Evolutionary conservation across 805 yeast species (phyloP).

Genomic region (Brettanomyces custersianus): DNA sequence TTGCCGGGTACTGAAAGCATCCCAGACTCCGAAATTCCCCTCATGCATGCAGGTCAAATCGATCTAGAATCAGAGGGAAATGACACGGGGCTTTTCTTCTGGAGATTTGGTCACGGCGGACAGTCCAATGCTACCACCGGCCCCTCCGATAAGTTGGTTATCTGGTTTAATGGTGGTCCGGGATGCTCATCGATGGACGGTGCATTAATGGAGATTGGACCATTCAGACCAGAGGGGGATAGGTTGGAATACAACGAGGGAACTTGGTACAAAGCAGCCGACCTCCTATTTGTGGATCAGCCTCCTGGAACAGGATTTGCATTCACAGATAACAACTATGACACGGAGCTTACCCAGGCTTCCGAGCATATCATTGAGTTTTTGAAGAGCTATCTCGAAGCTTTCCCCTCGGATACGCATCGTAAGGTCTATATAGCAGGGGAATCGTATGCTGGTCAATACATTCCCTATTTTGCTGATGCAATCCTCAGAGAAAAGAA

Average conservation of each 20-base stretch:
- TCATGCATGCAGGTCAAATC: constrained; percentile 62
- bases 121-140: neutral
- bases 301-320: constrained; percentile 94
- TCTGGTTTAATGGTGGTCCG: constrained; percentile 98
- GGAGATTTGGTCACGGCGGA: constrained; percentile 46
- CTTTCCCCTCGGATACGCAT: constrained; percentile 62
- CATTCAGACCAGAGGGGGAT: constrained; percentile 48
- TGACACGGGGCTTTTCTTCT: constrained; percentile 61
- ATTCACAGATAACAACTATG: constrained; percentile 35
- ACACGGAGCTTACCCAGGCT: constrained; percentile 46
- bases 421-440: constrained; percentile 79
- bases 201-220: constrained; percentile 87
- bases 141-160: constrained; percentile 38
- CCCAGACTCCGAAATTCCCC: constrained; percentile 26
- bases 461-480: constrained; percentile 79
- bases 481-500: constrained; percentile 43
- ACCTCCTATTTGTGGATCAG: constrained; percentile 83
- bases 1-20: constrained; percentile 21
- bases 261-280: constrained; percentile 75
- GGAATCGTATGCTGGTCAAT: constrained; percentile 96
- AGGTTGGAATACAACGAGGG: constrained; percentile 51
- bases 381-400: constrained; percentile 51
- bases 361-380: constrained; percentile 57
- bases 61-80: constrained; percentile 41
- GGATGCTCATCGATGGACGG: constrained; percentile 99